phyloP scores from a whole-genome alignment of 768 basidiomycete genomes.

The Mycena chlorophos region DNA sequence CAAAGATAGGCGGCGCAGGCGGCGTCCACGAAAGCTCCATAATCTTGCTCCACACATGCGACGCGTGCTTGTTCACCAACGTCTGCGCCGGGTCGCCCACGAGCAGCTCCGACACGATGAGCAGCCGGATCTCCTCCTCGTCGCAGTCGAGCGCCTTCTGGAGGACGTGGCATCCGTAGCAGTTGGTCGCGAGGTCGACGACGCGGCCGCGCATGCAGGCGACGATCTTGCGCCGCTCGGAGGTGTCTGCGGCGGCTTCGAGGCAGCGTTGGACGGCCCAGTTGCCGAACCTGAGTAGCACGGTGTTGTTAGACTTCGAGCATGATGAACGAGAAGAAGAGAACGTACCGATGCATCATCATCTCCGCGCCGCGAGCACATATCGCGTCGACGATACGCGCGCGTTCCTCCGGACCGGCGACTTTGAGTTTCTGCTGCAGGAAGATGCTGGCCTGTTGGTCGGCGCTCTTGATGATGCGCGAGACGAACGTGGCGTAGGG shows the following conservation, averaged over 20 bases:
- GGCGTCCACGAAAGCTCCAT: conserved; percentile 90
- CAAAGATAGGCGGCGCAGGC: conserved; percentile 86
- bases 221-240: conserved; percentile 80
- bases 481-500: conserved; percentile 81
- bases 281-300: conserved; percentile 71
- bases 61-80: conserved; percentile 86
- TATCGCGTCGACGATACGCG: conserved; percentile 85
- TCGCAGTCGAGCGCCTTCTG: conserved; percentile 91
- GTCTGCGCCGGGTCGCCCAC: conserved; percentile 84
- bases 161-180: conserved; percentile 86
- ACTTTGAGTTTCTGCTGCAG: conserved; percentile 89
- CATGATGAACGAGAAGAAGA: neutral
- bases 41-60: conserved; percentile 94
- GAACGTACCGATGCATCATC: conserved; percentile 80
- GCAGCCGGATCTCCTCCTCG: conserved; percentile 71
- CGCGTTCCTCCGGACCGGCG: conserved; percentile 72
- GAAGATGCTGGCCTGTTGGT: conserved; percentile 89
- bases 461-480: conserved; percentile 85
- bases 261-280: conserved; percentile 90
- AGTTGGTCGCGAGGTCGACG: conserved; percentile 85
- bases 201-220: conserved; percentile 85
- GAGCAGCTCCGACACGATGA: conserved; percentile 84
- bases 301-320: conserved; percentile 29
- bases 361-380: conserved; percentile 83
- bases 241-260: conserved; percentile 71